Base-by-base conservation (phyloP, 2,329 filamentous ascomycete species). In the Cordyceps farinosa region DNA sequence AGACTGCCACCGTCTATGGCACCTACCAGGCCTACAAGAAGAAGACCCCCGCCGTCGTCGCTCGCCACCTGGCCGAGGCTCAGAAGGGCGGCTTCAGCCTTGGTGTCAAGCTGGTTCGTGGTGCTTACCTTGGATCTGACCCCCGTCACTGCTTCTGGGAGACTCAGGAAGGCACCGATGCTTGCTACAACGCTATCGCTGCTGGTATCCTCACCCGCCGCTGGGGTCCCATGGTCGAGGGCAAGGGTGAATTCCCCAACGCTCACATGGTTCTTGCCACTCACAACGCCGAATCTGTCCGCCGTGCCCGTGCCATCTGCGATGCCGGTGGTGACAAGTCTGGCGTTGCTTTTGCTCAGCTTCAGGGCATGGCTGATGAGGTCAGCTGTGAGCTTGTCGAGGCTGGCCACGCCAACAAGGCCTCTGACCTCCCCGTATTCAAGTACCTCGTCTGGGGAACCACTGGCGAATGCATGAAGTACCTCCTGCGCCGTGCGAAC, bases 301-400 rank as follows among this genome's bases (percentile, higher is more conserved):
- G 80, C 30, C 80, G 78, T 55, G 84, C 84, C 15, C 82, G 82
- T 30, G 77, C 76, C 13, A 75, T 88, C 32, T 78, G 84, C 63
- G 80, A 81, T 67, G 74, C 70, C 7, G 78, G 78, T 13, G 71
- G 70, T 9, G 77, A 77, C 66, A 76, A 75, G 70, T 76, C 75
- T 0, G 72, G 73, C 30, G 70, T 79, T 50, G 74, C 75, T 0
- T 80, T 78, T 53, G 79, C 90, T 3, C 93, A 97, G 77, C 84
- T 97, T 1, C 90, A 94, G 79, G 93, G 94, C 47, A 98, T 98
- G 94, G 94, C 94, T 1, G 94, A 98, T 69, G 93, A 97, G 73
- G 87, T 98, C 59, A 92, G 89, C 73, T 88, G 85, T 72, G 84
- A 87, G 72, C 76, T 88, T 15, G 74, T 78, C 38, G 74, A 77